Base-by-base conservation (phyloP, 768 basidiomycete genomes). In the Suillus decipiens region DNA sequence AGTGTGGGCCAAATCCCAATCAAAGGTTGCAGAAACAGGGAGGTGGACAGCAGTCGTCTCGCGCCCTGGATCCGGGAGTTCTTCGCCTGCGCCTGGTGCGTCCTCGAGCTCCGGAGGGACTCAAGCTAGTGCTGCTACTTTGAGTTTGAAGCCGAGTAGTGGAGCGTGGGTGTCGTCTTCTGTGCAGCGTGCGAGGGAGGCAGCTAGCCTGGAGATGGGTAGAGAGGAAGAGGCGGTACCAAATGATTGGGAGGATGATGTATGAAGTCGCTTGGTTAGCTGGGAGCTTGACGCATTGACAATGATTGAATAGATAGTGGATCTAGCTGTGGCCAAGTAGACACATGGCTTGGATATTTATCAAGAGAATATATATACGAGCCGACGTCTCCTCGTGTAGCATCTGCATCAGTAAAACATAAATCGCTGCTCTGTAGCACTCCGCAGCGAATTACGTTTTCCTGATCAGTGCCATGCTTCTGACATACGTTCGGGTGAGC, bases 231-330 rank as follows among this genome's bases (percentile, higher is more conserved):
- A 65, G 39, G 68, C 69, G 48, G 78, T 87, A 7, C 86, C 85
- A 1, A 80, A 83, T 41, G 72, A 81, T 65, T 87, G 86, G 86
- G 86, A 87, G 64, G 83, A 86, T 53, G 86, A 84, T 62, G 68
- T 63, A 5, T 83, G 72, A 31, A 53, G 51, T 33, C 5, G 28
- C 28, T 28, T 28, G 31, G 19, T 53, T 1, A 7, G 33, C 12
- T 12, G 19, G 5, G 19, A 31, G 51, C 31, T 33, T 33, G 31
- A 5, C 2, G 4, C 17, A 51, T 31, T 33, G 19, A 2, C 11
- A 19, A 33, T 33, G 48, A 33, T 33, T 56, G 2, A 37, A 37
- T 3, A 24, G 34, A 24, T 39, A 14, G 22, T 39, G 8, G 22
- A 24, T 56, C 9, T 55, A 36, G 14, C 11, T 22, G 53, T 34